These are phyloP conservation scores for Alternaria triticina DNA, from an alignment of 2,329 filamentous ascomycete species.

Conservation along the genomic window DNA sequence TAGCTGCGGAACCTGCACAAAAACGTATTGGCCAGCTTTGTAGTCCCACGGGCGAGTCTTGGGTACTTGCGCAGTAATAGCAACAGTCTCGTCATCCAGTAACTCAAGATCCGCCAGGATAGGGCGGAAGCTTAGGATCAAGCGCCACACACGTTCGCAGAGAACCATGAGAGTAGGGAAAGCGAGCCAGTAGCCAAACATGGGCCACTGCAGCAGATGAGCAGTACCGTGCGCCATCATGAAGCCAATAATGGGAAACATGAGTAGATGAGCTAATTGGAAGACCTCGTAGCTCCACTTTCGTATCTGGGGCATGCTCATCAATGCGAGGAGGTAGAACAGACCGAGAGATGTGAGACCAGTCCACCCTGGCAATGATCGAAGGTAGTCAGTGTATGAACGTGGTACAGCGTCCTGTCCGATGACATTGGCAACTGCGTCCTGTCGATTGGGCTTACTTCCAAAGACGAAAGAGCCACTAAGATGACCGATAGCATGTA, in stretches of 20 bases:
- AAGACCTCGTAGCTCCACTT: slow-evolving; percentile 64
- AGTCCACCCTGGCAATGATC: slow-evolving; percentile 58
- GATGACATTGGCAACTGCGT: slow-evolving; percentile 53
- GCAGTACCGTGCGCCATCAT: slow-evolving; percentile 63
- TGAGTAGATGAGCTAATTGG: slow-evolving; percentile 63
- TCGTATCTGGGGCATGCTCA: slow-evolving; percentile 60
- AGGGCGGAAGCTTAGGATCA: slow-evolving; percentile 56
- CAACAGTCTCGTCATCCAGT: slow-evolving; percentile 61
- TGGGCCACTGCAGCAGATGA: slow-evolving; percentile 60
- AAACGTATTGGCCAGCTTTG: slow-evolving; percentile 64
- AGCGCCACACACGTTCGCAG: slow-evolving; percentile 55
- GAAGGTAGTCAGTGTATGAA: slow-evolving; percentile 56
- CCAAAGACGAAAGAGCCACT: slow-evolving; percentile 61
- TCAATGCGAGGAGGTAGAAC: slow-evolving; percentile 57
- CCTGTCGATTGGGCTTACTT: slow-evolving; percentile 54
- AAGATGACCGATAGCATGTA: slow-evolving; percentile 63
- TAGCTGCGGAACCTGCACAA: slow-evolving; percentile 61
- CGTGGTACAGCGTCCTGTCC: slow-evolving; percentile 54
- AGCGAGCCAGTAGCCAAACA: slow-evolving; percentile 64
- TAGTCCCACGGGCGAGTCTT: slow-evolving; percentile 59
- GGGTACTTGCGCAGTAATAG: slow-evolving; percentile 58
- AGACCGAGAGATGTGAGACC: slow-evolving; percentile 58
- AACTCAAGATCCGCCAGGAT: slow-evolving; percentile 58
- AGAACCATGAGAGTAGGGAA: slow-evolving; percentile 61
- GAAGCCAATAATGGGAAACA: slow-evolving; percentile 64